phyloP scores from a whole-genome alignment of 805 yeast genomes.

The Candida cerambycidarum region DNA sequence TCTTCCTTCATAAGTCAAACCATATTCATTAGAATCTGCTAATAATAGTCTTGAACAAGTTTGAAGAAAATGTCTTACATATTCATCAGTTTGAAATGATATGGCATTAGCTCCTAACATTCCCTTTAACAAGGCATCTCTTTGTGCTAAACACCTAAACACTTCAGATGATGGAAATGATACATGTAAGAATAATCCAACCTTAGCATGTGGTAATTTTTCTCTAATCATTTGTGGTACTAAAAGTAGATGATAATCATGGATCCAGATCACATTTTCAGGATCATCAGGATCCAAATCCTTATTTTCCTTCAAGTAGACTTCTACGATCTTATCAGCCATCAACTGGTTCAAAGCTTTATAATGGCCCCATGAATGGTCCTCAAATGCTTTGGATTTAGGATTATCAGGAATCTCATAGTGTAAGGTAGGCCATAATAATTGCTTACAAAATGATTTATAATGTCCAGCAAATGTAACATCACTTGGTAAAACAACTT shows the following conservation, averaged over 20 bases:
- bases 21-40: constrained; percentile 71
- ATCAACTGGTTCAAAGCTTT: constrained; percentile 69
- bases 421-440: constrained; percentile 91
- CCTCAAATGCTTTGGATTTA: constrained; percentile 90
- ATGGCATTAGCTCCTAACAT: constrained; percentile 86
- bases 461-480: constrained; percentile 86
- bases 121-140: constrained; percentile 74
- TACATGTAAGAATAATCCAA: constrained; percentile 90
- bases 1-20: constrained; percentile 60
- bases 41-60: constrained; percentile 81
- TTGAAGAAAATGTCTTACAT: constrained; percentile 90
- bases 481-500: constrained; percentile 74
- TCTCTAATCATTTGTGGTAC: constrained; percentile 83
- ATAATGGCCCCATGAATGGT: constrained; percentile 90
- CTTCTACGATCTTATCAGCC: constrained; percentile 70
- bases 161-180: constrained; percentile 96
- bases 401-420: constrained; percentile 96
- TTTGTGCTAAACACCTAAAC: constrained; percentile 88
- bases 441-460: constrained; percentile 87
- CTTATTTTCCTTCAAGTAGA: constrained; percentile 50
- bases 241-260: constrained; percentile 87
- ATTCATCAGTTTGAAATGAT: constrained; percentile 89
- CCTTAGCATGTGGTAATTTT: constrained; percentile 74
- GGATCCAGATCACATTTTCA: constrained; percentile 81
- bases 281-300: constrained; percentile 46